Conservation (phyloP, 176 grass and related monocot genomes). For the Saccharum spontaneum region DNA sequence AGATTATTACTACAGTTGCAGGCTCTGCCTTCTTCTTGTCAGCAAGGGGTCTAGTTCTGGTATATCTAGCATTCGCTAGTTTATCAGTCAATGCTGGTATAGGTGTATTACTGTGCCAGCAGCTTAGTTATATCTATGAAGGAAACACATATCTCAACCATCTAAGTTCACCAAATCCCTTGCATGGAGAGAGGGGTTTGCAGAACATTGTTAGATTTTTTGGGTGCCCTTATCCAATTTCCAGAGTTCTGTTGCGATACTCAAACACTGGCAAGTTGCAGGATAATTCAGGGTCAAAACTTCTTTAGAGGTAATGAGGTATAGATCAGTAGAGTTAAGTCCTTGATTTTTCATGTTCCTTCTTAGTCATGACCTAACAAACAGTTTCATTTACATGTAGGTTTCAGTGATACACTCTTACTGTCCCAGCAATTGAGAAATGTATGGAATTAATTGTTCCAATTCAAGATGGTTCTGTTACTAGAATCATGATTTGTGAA, state of each 20-base stretch:
- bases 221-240: constrained; percentile 63
- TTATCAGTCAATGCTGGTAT: constrained; percentile 87
- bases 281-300: constrained; percentile 77
- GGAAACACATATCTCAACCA: constrained; percentile 81
- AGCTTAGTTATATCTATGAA: constrained; percentile 86
- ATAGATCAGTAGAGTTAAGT: neutral
- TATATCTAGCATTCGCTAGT: constrained; percentile 90
- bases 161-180: constrained; percentile 52
- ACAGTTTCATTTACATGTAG: constrained; percentile 35
- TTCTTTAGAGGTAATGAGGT: constrained; percentile 39
- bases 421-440: neutral
- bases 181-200: constrained; percentile 64
- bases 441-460: constrained; percentile 11
- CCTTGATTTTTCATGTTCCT: neutral
- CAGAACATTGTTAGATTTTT: constrained; percentile 87
- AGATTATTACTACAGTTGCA: constrained; percentile 50
- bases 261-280: constrained; percentile 55
- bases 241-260: constrained; percentile 57
- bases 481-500: neutral
- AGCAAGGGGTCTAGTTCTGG: constrained; percentile 77
- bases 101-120: constrained; percentile 76
- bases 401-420: neutral
- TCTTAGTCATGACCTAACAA: neutral
- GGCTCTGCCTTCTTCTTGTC: constrained; percentile 75
- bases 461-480: constrained; percentile 12